Conservation (phyloP, 306 rosid genomes). For the Clitoria ternatea region DNA sequence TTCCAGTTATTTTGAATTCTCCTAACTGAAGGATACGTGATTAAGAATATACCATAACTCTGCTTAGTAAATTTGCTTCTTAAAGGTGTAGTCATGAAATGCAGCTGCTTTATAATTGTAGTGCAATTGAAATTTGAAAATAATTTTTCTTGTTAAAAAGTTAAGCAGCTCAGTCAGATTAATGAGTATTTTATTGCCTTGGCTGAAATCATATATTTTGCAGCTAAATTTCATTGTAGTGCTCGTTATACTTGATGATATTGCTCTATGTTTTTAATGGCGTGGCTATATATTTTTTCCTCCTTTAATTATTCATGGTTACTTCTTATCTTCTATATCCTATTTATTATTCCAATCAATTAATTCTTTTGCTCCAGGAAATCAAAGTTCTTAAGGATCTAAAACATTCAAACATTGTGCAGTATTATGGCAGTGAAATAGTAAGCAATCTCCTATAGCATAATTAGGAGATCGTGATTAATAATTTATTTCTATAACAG, state of each 20-base stretch:
- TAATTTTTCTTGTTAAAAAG: not conserved
- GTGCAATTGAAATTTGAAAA: not conserved
- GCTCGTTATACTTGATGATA: not conserved
- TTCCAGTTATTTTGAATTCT: not conserved
- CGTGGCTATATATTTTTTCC: not conserved
- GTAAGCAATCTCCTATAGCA: slow-evolving; percentile 45
- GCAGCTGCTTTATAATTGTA: not conserved
- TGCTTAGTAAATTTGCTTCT: not conserved
- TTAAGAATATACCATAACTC: not conserved
- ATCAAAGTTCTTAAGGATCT: slow-evolving; percentile 80
- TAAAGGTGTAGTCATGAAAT: not conserved
- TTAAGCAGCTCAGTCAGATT: not conserved
- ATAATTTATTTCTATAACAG: not conserved
- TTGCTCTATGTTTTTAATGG: not conserved
- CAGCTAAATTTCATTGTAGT: not conserved
- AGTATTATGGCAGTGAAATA: slow-evolving; percentile 83
- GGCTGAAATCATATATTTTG: not conserved
- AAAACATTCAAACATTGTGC: slow-evolving; percentile 82
- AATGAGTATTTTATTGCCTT: not conserved
- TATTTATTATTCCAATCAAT: slow-evolving; percentile 16
- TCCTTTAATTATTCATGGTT: not conserved
- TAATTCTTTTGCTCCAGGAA: slow-evolving; percentile 48
- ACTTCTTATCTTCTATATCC: not conserved
- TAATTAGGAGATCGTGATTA: slow-evolving; percentile 15
- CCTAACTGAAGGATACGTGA: not conserved